Base-by-base conservation (phyloP, 164 flowering plant species). In the Magnolia kwangsiensis region DNA sequence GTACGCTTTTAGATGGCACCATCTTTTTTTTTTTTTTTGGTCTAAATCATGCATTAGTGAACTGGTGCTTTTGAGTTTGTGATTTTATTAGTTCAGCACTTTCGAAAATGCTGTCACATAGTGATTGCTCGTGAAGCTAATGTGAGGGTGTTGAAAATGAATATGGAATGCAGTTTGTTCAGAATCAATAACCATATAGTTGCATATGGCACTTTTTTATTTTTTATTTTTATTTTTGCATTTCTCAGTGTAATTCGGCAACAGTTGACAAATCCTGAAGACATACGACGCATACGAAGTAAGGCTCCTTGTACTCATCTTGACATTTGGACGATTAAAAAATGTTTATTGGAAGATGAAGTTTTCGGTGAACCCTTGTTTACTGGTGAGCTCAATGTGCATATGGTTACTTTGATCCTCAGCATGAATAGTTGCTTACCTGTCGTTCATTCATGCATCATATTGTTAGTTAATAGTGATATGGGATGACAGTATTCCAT, bases 231-330 rank as follows among this genome's bases (percentile, higher is more conserved):
- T 51, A n/a, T n/a, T n/a, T n/a, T 79, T 24, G 59, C 37, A 31
- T 51, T 67, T 31, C 55, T 19, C 71, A 96, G 99, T 82, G 83
- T 80, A 27, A 96, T 96, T 76, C 90, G 99, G 0, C 91, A 88
- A 79, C 99, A 96, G 72, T 81, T 96, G 86, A 89, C 86, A 37
- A 86, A 78, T 78, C 90, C 97, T 72, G 97, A 92, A 82, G 98
- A 94, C 71, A 90, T 96, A 78, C 98, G 99, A 21, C 95, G 99
- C 8, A 72, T 88, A 67, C 83, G 98, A 69, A 94, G 88, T 84
- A 96, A 96, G 82, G 99, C 97, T 83, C 99, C 99, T 45, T 94
- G 96, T 78, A 92, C 98, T 18, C 89, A 81, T 19, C 81, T 86
- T 78, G 99, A 96, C 77, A 88, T 92, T 76, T 88, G 89, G 84